These are phyloP conservation scores for Domatiomyces catenatus DNA, from an alignment of 2,329 filamentous ascomycete genomes.

Conservation along the genomic window DNA sequence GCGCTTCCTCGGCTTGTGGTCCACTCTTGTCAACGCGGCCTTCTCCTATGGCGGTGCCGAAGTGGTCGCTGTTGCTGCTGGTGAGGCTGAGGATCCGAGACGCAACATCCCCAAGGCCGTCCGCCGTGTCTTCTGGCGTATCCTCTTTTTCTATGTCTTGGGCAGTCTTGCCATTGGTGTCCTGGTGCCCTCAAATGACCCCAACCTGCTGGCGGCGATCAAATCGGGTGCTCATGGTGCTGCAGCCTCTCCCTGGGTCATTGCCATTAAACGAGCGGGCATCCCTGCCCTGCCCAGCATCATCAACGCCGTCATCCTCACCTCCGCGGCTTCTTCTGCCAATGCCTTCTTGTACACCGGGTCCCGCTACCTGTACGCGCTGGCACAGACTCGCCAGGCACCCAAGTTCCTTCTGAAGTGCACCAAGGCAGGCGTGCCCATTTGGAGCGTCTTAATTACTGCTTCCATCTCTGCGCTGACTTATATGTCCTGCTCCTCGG, in stretches of 20 bases:
- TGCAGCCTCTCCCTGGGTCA: constrained; percentile 38
- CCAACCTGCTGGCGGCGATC: constrained; percentile 36
- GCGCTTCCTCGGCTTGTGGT: constrained; percentile 40
- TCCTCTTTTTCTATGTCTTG: constrained; percentile 64
- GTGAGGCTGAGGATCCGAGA: constrained; percentile 32
- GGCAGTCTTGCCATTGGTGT: constrained; percentile 64
- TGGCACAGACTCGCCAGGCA: constrained; percentile 35
- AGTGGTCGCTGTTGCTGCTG: constrained; percentile 34
- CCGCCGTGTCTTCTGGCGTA: constrained; percentile 31
- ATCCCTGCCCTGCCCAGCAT: constrained; percentile 52
- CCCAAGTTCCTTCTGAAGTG: constrained; percentile 43
- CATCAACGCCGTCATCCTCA: constrained; percentile 61
- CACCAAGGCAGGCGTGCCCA: constrained; percentile 43
- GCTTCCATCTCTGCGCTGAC: constrained; percentile 52
- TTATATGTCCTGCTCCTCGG: constrained; percentile 52
- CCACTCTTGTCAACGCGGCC: constrained; percentile 31
- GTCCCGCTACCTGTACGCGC: constrained; percentile 36
- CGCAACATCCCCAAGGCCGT: constrained; percentile 28
- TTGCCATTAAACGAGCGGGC: constrained; percentile 37
- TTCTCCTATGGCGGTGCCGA: constrained; percentile 39
- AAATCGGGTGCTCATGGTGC: constrained; percentile 22
- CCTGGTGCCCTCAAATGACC: constrained; percentile 53
- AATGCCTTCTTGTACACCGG: constrained; percentile 49
- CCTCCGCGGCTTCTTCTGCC: constrained; percentile 53
- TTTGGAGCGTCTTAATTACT: constrained; percentile 52